Base-by-base conservation (phyloP, 106 monocot genomes). In the Dactylorhiza incarnata region DNA sequence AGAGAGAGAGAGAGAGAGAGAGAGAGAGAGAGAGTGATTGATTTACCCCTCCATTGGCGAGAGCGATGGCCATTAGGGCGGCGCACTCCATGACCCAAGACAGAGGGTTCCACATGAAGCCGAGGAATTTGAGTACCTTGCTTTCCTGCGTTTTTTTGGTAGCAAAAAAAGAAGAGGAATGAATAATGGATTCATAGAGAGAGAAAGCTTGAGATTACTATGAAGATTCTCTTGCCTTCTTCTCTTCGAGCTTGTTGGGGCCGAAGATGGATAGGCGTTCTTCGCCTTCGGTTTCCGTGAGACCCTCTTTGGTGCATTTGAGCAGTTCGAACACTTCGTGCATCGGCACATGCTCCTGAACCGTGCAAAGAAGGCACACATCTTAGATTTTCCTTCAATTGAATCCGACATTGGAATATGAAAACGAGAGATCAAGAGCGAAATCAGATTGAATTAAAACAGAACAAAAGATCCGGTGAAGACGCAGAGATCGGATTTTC, bases 41-140 rank as follows among this genome's bases (percentile, higher is more conserved):
- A 93, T 80, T 23, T 37, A 37, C 37, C 37, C 37, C 37, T 37
- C 37, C 37, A 37, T 37, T 37, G 2, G 37, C 37, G 3, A 37
- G 37, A 37, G 78, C 88, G 44, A 94, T 90, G 63, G 94, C 90
- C 90, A 90, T 94, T 10, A 94, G 62, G 0, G 94, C 90, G 17
- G 94, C 90, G 71, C 67, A 68, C 54, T 90, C 94, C 94, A 90
- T 94, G 16, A 94, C 94, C 94, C 94, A 94, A 13, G 94, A 94
- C 0, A 94, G 86, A 0, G 94, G 90, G 62, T 94, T 94, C 94
- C 94, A 94, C 94, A 90, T 94, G 74, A 94, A 94, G n/a, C 90
- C 88, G 59, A 94, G 50, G 53, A 94, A 90, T 73, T 94, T 90
- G 49, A 90, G 86, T 17, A 94, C 0, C 50, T 90, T 90, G 77